Evolutionary conservation across 495 filamentous ascomycete genomes (phyloP).

Genomic region (Daldinia childiae): DNA sequence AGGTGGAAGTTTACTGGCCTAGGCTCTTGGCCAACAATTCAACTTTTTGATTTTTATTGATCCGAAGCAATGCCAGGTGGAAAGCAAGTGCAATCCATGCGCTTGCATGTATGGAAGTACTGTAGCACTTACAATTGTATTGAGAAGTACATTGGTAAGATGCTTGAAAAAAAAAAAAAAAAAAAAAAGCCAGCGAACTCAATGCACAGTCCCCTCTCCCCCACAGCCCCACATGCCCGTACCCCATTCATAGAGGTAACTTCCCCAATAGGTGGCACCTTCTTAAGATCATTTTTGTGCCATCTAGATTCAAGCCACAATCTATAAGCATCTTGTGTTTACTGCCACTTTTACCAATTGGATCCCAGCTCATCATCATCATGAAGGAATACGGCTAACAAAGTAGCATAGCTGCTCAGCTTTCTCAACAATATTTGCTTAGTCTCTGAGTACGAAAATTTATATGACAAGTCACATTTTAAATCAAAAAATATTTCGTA

Average conservation of each 20-base stretch:
- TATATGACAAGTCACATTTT: too few species aligned
- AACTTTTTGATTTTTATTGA: conserved; percentile 37
- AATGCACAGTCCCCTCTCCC: background rate
- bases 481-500: background rate
- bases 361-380: background rate
- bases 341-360: too few species aligned
- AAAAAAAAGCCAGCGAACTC: background rate
- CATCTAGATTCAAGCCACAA: background rate
- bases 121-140: background rate
- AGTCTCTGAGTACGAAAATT: background rate
- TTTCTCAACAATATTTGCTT: background rate
- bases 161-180: background rate
- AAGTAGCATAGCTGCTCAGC: background rate
- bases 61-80: conserved; percentile 33
- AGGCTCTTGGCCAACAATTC: conserved; percentile 37
- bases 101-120: background rate
- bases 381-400: background rate
- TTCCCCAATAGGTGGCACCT: background rate
- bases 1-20: conserved; percentile 36
- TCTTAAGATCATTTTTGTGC: background rate
- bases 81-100: conserved; percentile 8
- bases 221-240: background rate
- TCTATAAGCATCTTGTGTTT: too few species aligned
- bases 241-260: background rate
- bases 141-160: background rate